These are phyloP conservation scores for Cytidiella melzeri DNA, from an alignment of 768 basidiomycete species.

Conservation along the genomic window DNA sequence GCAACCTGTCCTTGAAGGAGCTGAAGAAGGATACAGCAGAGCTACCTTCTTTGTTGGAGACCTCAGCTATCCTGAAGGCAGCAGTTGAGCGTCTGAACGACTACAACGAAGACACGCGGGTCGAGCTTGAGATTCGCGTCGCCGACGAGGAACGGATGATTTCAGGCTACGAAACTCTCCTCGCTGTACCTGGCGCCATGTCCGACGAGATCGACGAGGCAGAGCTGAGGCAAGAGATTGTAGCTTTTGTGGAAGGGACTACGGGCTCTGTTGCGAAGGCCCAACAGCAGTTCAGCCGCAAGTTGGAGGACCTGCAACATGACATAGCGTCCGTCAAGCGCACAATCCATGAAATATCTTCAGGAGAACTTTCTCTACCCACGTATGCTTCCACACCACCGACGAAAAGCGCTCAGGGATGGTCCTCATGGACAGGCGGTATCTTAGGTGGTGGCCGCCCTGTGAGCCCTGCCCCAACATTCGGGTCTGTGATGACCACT, in stretches of 20 bases:
- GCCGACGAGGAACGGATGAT: conserved; percentile 64
- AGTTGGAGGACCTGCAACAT: conserved; percentile 68
- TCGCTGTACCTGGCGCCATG: conserved; percentile 50
- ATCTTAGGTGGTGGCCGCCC: conserved; percentile 37
- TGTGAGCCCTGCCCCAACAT: conserved; percentile 49
- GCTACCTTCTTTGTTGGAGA: conserved; percentile 15
- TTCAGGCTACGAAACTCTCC: conserved; percentile 63
- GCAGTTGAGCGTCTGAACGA: conserved; percentile 63
- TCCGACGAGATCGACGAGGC: conserved; percentile 22
- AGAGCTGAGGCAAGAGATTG: conserved; percentile 45
- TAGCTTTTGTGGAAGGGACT: conserved; percentile 49
- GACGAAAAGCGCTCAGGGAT: conserved; percentile 17
- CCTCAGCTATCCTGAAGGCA: conserved; percentile 33
- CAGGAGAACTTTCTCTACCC: conserved; percentile 10
- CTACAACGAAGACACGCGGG: conserved; percentile 71
- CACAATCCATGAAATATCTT: conserved; percentile 40
- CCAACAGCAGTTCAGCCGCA: conserved; percentile 42
- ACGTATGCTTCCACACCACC: conserved; percentile 6
- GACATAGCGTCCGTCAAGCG: conserved; percentile 69
- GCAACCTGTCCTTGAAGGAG: conserved; percentile 58
- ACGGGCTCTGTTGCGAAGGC: conserved; percentile 44
- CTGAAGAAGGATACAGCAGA: conserved; percentile 36
- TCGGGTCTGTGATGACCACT: conserved; percentile 66
- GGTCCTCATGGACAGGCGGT: conserved; percentile 54
- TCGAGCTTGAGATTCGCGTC: conserved; percentile 75